phyloP scores from a whole-genome alignment of 2,329 filamentous ascomycete species.

The Sordariomycetes sp. region DNA sequence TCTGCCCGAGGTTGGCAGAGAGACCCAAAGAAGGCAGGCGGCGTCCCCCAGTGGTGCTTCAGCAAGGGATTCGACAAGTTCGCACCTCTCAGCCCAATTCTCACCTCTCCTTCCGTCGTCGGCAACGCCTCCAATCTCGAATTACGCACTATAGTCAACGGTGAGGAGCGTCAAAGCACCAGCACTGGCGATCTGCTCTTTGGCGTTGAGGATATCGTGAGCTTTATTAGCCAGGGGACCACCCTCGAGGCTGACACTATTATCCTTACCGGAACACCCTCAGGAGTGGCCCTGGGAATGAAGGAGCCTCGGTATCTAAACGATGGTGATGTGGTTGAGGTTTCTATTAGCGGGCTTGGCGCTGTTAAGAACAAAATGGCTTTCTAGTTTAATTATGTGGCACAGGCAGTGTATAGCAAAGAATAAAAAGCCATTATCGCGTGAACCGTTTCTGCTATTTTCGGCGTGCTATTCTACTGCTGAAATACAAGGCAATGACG shows the following conservation, averaged over 20 bases:
- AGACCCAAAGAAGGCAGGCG: constrained; percentile 49
- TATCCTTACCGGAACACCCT: constrained; percentile 35
- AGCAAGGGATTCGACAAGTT: constrained; percentile 69
- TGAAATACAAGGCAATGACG: no score
- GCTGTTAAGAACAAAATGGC: constrained; percentile 17
- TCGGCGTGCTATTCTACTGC: no score
- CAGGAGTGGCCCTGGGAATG: constrained; percentile 35
- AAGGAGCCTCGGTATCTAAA: constrained; percentile 28
- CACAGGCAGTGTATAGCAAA: no score
- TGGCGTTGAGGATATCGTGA: not conserved
- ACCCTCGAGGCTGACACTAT: constrained; percentile 31
- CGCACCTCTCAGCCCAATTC: constrained; percentile 63
- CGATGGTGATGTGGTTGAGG: constrained; percentile 29
- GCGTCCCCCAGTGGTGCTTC: constrained; percentile 60
- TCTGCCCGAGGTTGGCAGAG: constrained; percentile 31
- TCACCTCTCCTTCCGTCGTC: constrained; percentile 34
- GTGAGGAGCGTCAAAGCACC: not conserved
- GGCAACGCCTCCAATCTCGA: not conserved
- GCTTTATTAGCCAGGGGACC: not conserved
- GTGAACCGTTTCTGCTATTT: no score
- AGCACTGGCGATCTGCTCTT: not conserved
- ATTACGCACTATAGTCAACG: not conserved
- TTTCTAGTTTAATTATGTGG: no score
- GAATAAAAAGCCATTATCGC: no score
- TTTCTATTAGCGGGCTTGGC: constrained; percentile 26